phyloP scores from a whole-genome alignment of 129 eudicot genomes.

The Deinandra increscens region DNA sequence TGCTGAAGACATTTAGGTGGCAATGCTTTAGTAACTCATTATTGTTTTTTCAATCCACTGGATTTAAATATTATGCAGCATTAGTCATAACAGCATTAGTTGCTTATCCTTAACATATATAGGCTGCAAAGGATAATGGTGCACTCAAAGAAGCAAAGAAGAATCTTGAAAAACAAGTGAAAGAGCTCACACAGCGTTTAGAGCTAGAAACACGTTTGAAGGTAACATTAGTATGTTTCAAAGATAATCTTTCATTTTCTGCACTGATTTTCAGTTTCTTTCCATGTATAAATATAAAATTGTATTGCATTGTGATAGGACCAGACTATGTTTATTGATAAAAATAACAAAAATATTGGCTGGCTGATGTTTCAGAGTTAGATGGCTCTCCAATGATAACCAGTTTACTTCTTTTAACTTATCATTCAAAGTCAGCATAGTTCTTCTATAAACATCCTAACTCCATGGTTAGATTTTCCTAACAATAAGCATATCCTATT shows the following conservation, averaged over 20 bases:
- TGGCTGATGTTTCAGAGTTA: slow-evolving; percentile 1
- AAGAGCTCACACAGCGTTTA: slow-evolving; percentile 76
- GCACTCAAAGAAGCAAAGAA: slow-evolving; percentile 80
- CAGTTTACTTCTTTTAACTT: background rate
- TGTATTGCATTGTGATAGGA: slow-evolving; percentile 2
- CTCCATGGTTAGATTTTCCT: background rate
- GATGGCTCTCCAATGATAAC: background rate
- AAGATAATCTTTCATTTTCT: background rate
- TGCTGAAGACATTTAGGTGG: slow-evolving; percentile 5
- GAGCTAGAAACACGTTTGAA: slow-evolving; percentile 75
- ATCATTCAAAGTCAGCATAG: background rate
- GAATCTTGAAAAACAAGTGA: slow-evolving; percentile 76
- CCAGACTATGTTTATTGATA: background rate
- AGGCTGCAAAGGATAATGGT: slow-evolving; percentile 89
- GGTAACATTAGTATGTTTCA: slow-evolving; percentile 48
- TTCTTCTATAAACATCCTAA: background rate
- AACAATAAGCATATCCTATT: background rate
- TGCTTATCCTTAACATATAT: slow-evolving; percentile 25
- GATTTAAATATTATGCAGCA: slow-evolving; percentile 8
- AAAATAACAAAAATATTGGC: background rate
- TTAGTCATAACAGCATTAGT: background rate
- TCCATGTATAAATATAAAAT: slow-evolving; percentile 12
- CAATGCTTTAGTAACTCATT: slow-evolving; percentile 6
- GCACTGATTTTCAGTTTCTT: slow-evolving; percentile 21
- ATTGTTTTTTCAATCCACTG: slow-evolving; percentile 8